Base-by-base conservation (phyloP, 1,139 yeast genomes). In the Tardiomyces digboiensis region DNA sequence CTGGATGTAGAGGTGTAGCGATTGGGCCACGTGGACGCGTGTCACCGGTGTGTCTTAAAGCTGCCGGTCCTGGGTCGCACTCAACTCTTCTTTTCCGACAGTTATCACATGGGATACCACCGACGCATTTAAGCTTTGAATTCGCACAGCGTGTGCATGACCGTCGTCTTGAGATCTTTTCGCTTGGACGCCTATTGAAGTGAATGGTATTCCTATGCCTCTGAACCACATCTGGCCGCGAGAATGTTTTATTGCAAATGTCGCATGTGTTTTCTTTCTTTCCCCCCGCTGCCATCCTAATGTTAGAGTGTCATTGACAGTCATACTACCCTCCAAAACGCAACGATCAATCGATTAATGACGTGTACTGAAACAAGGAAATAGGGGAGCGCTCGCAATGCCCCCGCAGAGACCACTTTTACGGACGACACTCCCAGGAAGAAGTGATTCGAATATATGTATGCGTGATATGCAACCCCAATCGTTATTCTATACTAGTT, bases 221-320 rank as follows among this genome's bases (percentile, higher is more conserved):
- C 5, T 45, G 40, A 3, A 44, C 51, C 12, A 47, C 49, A 33
- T 48, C 51, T 39, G 46, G 46, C 21, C 51, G 46, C 4, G 48
- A 42, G 39, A 48, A 44, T 2, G 47, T 36, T 33, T 46, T 42
- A 20, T 42, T 41, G 26, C 51, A 48, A 12, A 48, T 36, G 29
- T 46, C 49, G 36, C 51, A 48, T 7, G 29, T 16, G 39, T 38
- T 40, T 14, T 41, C 21, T 38, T 39, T 16, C 21, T 13, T 19
- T 33, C 20, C 16, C 21, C 16, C 21, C 19, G 21, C 29, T 8
- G 33, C 16, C 33, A 26, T 26, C 33, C 33, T 26, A 26, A 12
- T 12, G 26, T 22, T 26, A 26, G n/a, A n/a, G n/a, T n/a, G n/a
- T n/a, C n/a, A n/a, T n/a, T n/a, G n/a, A n/a, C n/a, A n/a, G n/a